Evolutionary conservation across 2,329 filamentous ascomycete species (phyloP), one percentile per base, ranked within the genome.

Genomic region (Parastagonospora nodorum): DNA sequence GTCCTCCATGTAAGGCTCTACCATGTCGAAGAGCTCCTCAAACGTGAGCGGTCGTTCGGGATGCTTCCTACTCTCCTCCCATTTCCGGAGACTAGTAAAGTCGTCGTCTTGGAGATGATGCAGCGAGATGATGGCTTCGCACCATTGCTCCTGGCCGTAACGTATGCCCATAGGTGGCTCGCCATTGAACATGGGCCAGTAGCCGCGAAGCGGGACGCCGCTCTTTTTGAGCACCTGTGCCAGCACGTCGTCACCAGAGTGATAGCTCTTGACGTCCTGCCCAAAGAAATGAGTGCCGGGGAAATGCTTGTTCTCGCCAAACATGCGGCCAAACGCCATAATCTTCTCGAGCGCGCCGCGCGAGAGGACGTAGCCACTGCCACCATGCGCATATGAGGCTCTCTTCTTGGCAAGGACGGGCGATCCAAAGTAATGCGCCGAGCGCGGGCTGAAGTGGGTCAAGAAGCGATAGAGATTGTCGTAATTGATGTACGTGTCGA

Each of bases 311-410:
- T 72, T 69, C 38, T 69, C 63, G 8, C 63, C 64, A 36, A 73
- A 72, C 66, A 69, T 72, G 19, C 67, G 44, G 38, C 76, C 67
- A 0, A 75, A 72, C 1, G 72, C 66, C 49, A 71, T 64, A 43
- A 73, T 53, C 57, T 66, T 67, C 42, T 76, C 66, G 77, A 87
- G 80, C 2, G 82, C 78, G 1, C 76, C 78, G 30, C 78, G 66
- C 11, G 76, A 77, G 15, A 78, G 55, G 4, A 79, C 63, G 31
- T 76, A 77, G 27, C 74, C 77, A 35, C 71, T 76, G 5, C 76
- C 76, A 10, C 75, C 75, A 35, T 79, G 75, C 0, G 74, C 77
- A 37, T 77, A 77, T 5, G 72, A 56, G 9, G 66, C 50, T 51
- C 67, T 71, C 48, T 70, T 68, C 48, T 57, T 58, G 4, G 66